Conservation (phyloP, 1,284 basidiomycete genomes). For the Hymenochaete sp. region DNA sequence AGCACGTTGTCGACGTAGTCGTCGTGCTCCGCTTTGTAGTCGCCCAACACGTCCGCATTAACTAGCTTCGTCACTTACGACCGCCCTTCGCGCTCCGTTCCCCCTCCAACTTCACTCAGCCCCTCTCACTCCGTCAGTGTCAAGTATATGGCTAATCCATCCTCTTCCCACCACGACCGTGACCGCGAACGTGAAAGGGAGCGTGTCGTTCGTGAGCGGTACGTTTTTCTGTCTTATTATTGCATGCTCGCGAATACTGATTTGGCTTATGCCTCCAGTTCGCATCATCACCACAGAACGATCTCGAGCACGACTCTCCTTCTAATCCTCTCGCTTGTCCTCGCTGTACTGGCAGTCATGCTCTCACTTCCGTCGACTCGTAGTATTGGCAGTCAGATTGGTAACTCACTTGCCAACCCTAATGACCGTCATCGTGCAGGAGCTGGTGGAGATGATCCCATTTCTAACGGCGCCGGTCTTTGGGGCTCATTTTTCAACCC, state of each 20-base stretch:
- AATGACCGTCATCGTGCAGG: conserved; percentile 3
- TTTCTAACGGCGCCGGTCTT: conserved; percentile 41
- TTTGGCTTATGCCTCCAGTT: too few relatives aligned
- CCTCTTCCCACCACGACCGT: conserved; percentile 66
- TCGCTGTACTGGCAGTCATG: conserved; percentile 78
- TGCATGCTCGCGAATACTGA: too few relatives aligned
- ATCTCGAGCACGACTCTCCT: conserved; percentile 83
- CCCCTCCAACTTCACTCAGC: conserved; percentile 57
- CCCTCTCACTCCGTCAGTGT: conserved; percentile 55
- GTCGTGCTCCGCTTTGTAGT: conserved; percentile 3
- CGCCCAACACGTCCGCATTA: conserved; percentile 16
- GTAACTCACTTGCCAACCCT: conserved; percentile 3
- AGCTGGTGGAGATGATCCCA: conserved; percentile 20
- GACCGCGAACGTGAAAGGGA: conserved; percentile 43
- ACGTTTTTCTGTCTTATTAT: too few relatives aligned
- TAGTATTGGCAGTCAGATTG: conserved; percentile 7
- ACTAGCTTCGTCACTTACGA: conserved; percentile 15
- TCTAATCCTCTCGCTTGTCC: conserved; percentile 70
- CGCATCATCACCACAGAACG: conserved; percentile 68
- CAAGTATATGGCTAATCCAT: conserved; percentile 68
- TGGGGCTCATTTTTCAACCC: conserved; percentile 60
- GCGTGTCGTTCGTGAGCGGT: conserved; percentile 37
- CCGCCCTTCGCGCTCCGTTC: conserved; percentile 10
- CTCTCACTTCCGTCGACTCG: conserved; percentile 61
- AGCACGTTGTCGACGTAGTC: conserved; percentile 6